Percentiles rank a stretch among this genome's conserved stretches.
Conservation (phyloP, 129 eudicot species). For the Pseudognaphalium luteoalbum region DNA sequence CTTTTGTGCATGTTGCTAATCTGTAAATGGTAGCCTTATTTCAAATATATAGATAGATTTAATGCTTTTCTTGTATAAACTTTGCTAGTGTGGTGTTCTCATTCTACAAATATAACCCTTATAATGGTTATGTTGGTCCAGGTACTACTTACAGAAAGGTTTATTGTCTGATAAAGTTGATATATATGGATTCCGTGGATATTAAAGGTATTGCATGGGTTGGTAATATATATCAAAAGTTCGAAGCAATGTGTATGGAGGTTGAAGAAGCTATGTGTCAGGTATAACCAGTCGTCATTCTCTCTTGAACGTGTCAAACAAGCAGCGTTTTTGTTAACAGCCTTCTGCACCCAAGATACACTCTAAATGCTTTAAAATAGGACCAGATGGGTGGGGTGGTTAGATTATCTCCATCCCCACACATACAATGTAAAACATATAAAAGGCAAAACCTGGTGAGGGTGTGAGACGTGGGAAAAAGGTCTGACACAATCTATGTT, state of each 20-base stretch:
- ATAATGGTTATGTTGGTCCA: constrained; percentile 7
- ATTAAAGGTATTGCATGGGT: constrained; percentile 77
- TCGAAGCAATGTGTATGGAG: constrained; percentile 94
- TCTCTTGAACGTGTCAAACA: neutral
- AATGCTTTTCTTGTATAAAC: neutral
- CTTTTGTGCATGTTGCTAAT: neutral
- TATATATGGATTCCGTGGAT: constrained; percentile 50
- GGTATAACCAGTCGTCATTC: constrained; percentile 38
- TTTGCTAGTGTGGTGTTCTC: constrained; percentile 8
- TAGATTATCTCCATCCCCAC: too few relatives aligned
- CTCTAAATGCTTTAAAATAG: neutral
- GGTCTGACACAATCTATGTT: neutral
- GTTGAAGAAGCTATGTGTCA: constrained; percentile 80
- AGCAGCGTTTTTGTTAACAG: neutral
- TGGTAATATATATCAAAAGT: constrained; percentile 71
- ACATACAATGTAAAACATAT: neutral
- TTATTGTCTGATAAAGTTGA: constrained; percentile 8
- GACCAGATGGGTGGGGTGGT: too few relatives aligned
- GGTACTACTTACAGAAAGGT: constrained; percentile 11
- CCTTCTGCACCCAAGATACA: neutral
- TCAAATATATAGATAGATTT: too few relatives aligned
- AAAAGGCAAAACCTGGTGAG: neutral
- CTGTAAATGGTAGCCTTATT: neutral
- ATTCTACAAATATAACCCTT: neutral
- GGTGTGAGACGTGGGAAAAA: neutral